Evolutionary conservation across 2,329 filamentous ascomycete genomes (phyloP).

Genomic region (Venturia pyrina): DNA sequence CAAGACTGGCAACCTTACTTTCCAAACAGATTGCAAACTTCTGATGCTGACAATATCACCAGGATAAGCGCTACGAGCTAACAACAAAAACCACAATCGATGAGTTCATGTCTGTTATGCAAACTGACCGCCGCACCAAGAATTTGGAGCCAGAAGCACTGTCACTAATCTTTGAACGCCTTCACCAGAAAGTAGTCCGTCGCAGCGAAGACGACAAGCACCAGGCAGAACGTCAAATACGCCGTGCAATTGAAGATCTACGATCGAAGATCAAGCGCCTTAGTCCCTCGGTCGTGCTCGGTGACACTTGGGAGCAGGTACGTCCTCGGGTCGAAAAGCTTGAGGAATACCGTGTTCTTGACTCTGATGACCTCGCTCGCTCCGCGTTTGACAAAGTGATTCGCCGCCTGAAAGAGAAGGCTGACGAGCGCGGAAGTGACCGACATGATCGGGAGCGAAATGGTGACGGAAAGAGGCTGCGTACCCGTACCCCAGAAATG

Average conservation of each 20-base stretch:
- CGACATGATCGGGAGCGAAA: conserved; percentile 38
- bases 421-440: conserved; percentile 53
- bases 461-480: conserved; percentile 31
- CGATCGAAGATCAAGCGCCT: conserved; percentile 81
- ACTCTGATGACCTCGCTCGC: conserved; percentile 72
- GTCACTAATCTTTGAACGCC: conserved; percentile 72
- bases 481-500: conserved; percentile 71
- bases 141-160: conserved; percentile 74
- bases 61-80: conserved; percentile 90
- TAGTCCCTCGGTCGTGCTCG: conserved; percentile 67
- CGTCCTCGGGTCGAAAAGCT: conserved; percentile 67
- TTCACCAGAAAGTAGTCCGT: conserved; percentile 77
- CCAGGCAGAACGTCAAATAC: conserved; percentile 61
- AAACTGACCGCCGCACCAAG: conserved; percentile 78
- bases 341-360: conserved; percentile 74
- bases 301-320: conserved; percentile 84
- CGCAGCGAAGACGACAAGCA: conserved; percentile 77
- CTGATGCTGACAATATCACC: conserved; percentile 9
- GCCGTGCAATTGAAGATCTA: conserved; percentile 72
- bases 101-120: conserved; percentile 75
- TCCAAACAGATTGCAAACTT: background rate
- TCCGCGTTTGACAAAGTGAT: conserved; percentile 87
- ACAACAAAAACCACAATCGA: conserved; percentile 77
- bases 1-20: background rate
- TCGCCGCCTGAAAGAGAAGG: conserved; percentile 81